These are phyloP conservation scores for Lithocarpus polystachyus DNA, from an alignment of 306 rosid genomes.

Conservation along the genomic window DNA sequence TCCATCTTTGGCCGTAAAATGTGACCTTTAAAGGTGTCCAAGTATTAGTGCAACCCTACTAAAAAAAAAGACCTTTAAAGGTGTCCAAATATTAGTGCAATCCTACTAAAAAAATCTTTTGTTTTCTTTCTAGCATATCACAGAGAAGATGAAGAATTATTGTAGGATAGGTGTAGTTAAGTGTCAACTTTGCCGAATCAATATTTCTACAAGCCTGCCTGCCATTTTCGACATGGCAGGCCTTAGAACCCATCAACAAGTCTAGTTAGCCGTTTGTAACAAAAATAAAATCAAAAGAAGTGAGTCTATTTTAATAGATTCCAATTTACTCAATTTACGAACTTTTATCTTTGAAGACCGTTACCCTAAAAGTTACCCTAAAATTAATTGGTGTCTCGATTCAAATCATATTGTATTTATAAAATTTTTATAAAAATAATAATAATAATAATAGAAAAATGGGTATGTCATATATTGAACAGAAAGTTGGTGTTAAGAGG, in stretches of 20 bases:
- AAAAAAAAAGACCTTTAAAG: neutral
- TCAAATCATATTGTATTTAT: too few species aligned
- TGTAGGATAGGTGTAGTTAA: neutral
- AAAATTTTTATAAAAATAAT: too few species aligned
- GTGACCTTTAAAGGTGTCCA: neutral
- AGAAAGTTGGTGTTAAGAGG: too few species aligned
- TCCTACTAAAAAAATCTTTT: neutral
- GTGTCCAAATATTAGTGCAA: neutral
- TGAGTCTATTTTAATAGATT: neutral
- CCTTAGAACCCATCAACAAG: neutral
- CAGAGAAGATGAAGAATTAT: neutral
- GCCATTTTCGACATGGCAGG: neutral
- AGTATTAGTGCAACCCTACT: neutral
- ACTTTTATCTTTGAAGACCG: too few species aligned
- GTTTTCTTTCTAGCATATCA: neutral
- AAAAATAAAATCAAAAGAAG: neutral
- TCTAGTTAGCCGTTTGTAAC: neutral
- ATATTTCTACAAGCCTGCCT: neutral
- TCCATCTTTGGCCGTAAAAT: neutral
- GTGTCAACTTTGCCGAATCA: neutral
- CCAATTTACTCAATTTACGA: too few species aligned
- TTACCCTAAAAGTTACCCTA: too few species aligned
- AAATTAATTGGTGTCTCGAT: too few species aligned
- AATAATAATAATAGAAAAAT: too few species aligned
- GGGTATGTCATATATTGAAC: too few species aligned